Conservation (phyloP, 2,329 filamentous ascomycete genomes). For the Arthroderma sp. region DNA sequence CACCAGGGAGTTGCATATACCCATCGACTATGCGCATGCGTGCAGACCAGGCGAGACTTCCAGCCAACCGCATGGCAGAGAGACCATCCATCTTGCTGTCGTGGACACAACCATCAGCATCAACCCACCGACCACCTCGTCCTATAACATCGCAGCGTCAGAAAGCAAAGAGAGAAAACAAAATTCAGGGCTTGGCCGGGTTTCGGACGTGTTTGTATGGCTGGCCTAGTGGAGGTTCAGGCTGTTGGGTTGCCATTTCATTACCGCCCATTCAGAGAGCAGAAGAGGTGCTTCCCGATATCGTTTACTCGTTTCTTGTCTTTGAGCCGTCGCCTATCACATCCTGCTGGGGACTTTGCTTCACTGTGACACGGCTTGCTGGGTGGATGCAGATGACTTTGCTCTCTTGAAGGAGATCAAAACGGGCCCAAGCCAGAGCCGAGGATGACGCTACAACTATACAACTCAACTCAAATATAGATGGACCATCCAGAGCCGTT, state of each 20-base stretch:
- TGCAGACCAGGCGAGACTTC: neutral
- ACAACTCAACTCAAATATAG: neutral
- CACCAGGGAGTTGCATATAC: neutral
- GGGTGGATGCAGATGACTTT: constrained; percentile 1
- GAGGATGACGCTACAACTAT: neutral
- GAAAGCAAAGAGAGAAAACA: neutral
- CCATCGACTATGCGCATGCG: neutral
- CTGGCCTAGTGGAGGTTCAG: neutral
- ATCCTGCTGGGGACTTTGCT: neutral
- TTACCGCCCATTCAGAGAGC: neutral
- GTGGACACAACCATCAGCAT: neutral
- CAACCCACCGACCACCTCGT: neutral
- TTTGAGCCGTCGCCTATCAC: neutral
- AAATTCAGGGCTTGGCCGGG: neutral
- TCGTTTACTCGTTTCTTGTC: neutral
- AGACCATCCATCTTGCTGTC: neutral
- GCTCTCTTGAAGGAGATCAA: neutral
- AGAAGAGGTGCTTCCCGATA: neutral
- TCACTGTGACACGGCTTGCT: constrained; percentile 1
- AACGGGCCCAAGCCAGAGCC: neutral
- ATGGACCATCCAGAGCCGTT: neutral
- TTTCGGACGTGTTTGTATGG: neutral
- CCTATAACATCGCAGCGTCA: neutral
- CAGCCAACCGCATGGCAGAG: neutral
- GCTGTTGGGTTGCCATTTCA: neutral